Conservation (phyloP, 2,329 filamentous ascomycete species). For the Fragosphaeria purpurea region DNA sequence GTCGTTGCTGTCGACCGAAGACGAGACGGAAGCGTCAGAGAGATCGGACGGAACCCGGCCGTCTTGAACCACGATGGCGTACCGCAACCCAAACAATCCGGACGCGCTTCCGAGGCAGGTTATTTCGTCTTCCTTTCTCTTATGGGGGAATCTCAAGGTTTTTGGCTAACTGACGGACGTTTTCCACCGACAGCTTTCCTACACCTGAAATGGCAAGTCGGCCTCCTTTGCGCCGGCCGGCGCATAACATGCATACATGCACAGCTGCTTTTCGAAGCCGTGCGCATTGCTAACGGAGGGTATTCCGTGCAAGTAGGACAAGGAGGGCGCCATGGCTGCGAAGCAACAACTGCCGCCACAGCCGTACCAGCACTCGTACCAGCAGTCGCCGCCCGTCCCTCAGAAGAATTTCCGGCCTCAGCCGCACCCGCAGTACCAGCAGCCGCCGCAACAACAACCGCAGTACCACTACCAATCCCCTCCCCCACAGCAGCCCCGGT, state of each 20-base stretch:
- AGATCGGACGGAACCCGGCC: too few relatives aligned
- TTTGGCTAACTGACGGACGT: not conserved
- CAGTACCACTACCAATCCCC: constrained; percentile 32
- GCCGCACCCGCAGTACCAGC: constrained; percentile 31
- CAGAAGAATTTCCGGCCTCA: constrained; percentile 17
- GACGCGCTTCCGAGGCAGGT: constrained; percentile 85
- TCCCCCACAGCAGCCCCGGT: constrained; percentile 30
- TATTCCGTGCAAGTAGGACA: too few relatives aligned
- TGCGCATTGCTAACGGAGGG: too few relatives aligned
- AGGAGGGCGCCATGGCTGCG: too few relatives aligned
- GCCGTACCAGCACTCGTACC: not conserved
- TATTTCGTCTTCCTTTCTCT: not conserved
- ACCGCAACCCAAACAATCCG: constrained; percentile 86
- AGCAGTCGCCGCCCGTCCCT: constrained; percentile 12
- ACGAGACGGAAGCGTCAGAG: too few relatives aligned
- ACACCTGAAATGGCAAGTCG: constrained; percentile 36
- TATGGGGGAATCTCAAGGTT: not conserved
- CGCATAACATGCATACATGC: too few relatives aligned
- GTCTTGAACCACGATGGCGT: constrained; percentile 56
- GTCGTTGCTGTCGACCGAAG: too few relatives aligned
- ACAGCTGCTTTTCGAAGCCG: too few relatives aligned
- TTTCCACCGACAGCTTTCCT: constrained; percentile 31
- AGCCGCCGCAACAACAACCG: constrained; percentile 11
- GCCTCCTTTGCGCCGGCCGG: too few relatives aligned
- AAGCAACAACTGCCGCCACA: too few relatives aligned